phyloP scores from a whole-genome alignment of 805 yeast genomes.

The Wickerhamiella bombiphila region DNA sequence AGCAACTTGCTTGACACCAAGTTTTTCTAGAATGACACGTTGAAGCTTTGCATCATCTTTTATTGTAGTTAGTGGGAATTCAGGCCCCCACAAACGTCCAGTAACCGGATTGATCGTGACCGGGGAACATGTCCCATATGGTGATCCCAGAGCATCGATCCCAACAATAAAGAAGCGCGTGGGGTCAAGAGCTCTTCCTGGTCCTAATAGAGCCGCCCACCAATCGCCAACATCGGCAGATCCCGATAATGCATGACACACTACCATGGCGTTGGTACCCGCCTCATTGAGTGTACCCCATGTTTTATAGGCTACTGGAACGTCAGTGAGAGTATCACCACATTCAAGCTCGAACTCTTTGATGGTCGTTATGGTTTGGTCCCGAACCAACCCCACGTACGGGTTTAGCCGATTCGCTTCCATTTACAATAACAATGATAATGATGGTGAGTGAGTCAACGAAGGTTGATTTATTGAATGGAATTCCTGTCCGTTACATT shows the following conservation, averaged over 20 bases:
- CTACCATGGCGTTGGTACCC: slow-evolving; percentile 68
- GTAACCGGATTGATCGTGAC: slow-evolving; percentile 66
- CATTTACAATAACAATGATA: not conserved
- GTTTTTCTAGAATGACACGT: slow-evolving; percentile 50
- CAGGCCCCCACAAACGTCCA: slow-evolving; percentile 78
- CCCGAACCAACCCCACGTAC: slow-evolving; percentile 51
- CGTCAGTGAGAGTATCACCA: slow-evolving; percentile 49
- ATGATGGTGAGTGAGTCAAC: too few species aligned
- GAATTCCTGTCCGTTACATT: too few species aligned
- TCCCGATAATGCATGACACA: slow-evolving; percentile 92
- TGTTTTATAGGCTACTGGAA: slow-evolving; percentile 89
- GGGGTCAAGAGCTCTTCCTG: slow-evolving; percentile 80
- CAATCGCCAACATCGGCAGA: slow-evolving; percentile 91
- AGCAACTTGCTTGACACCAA: slow-evolving; percentile 70
- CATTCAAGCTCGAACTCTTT: slow-evolving; percentile 59
- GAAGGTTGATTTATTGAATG: too few species aligned
- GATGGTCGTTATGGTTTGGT: slow-evolving; percentile 64
- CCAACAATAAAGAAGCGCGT: slow-evolving; percentile 74
- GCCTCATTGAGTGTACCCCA: slow-evolving; percentile 75
- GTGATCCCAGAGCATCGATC: slow-evolving; percentile 86
- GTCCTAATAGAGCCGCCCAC: slow-evolving; percentile 96
- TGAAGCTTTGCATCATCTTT: slow-evolving; percentile 83
- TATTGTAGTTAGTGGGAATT: slow-evolving; percentile 86
- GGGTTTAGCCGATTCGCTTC: slow-evolving; percentile 36
- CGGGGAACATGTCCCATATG: slow-evolving; percentile 92